Percentiles rank a stretch among this genome's conserved stretches.
These are phyloP conservation scores for Syzygium oleosum DNA, from an alignment of 345 rosid species.

Conservation along the genomic window DNA sequence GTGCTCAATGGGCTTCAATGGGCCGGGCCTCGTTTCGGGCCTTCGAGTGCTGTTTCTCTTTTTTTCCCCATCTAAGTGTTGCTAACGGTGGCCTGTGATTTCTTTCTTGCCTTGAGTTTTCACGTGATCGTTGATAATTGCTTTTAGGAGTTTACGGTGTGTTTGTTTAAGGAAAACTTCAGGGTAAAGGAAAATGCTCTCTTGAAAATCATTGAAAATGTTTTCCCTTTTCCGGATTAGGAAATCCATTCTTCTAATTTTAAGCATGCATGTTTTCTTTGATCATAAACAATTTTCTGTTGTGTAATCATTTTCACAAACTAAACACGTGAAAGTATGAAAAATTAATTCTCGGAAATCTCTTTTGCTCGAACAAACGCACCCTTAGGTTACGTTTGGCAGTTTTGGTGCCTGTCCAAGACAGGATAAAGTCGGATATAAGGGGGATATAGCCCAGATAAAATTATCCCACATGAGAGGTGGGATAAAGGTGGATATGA, in stretches of 20 bases:
- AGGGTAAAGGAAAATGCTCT: accelerated
- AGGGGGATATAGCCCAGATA: too few species aligned
- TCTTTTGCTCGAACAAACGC: background rate
- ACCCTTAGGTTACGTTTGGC: background rate
- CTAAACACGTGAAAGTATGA: background rate
- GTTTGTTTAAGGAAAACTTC: background rate
- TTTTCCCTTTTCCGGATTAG: background rate
- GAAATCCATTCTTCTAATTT: background rate
- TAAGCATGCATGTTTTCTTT: background rate
- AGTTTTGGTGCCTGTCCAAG: too few species aligned
- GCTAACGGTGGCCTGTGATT: background rate
- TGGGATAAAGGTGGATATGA: too few species aligned
- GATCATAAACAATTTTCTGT: background rate
- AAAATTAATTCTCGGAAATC: background rate
- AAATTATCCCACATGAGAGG: too few species aligned
- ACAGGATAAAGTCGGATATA: too few species aligned
- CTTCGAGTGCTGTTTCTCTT: background rate
- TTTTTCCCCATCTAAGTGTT: background rate
- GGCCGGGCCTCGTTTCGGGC: background rate
- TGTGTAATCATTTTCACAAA: background rate
- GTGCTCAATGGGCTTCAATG: background rate
- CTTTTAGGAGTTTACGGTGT: background rate
- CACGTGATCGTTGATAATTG: background rate
- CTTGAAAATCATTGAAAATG: background rate
- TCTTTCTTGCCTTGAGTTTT: background rate